Evolutionary conservation across 371 early-diverging fungal species (phyloP).

Genomic region (Mucor lusitanicus): DNA sequence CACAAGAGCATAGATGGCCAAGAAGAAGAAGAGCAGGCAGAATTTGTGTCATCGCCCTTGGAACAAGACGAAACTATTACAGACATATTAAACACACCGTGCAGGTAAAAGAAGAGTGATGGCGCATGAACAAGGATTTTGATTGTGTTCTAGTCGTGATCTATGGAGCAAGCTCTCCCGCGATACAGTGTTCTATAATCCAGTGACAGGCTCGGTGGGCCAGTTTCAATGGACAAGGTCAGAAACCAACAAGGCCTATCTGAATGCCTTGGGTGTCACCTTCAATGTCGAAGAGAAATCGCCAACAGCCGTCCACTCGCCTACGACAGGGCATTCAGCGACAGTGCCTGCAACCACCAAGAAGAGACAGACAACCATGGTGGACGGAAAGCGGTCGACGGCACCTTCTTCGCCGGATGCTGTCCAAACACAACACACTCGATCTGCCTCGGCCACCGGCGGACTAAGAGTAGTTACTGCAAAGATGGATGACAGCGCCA

Average conservation of each 20-base stretch:
- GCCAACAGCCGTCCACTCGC: neutral
- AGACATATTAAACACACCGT: constrained; percentile 24
- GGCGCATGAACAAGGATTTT: neutral
- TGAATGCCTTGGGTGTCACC: constrained; percentile 49
- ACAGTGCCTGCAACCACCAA: constrained; percentile 2
- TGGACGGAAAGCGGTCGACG: neutral
- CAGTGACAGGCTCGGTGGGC: constrained; percentile 51
- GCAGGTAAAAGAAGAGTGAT: constrained; percentile 21
- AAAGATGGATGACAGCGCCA: constrained; percentile 16
- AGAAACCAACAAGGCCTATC: constrained; percentile 48
- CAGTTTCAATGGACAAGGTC: constrained; percentile 58
- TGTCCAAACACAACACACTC: constrained; percentile 10
- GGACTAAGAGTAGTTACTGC: constrained; percentile 19
- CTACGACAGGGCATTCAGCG: neutral
- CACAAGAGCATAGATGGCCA: neutral
- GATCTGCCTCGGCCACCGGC: constrained; percentile 19
- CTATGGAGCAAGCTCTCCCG: constrained; percentile 51
- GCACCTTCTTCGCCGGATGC: neutral
- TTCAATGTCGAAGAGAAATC: constrained; percentile 30
- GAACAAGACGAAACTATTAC: neutral
- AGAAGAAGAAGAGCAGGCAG: neutral
- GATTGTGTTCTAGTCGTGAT: constrained; percentile 25
- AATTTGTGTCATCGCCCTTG: neutral
- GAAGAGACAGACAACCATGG: constrained; percentile 9
- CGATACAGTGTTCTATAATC: constrained; percentile 54